Percentiles rank a stretch among this genome's conserved stretches.
Conservation (phyloP, 2,329 filamentous ascomycete species). For the Fusarium sp. region DNA sequence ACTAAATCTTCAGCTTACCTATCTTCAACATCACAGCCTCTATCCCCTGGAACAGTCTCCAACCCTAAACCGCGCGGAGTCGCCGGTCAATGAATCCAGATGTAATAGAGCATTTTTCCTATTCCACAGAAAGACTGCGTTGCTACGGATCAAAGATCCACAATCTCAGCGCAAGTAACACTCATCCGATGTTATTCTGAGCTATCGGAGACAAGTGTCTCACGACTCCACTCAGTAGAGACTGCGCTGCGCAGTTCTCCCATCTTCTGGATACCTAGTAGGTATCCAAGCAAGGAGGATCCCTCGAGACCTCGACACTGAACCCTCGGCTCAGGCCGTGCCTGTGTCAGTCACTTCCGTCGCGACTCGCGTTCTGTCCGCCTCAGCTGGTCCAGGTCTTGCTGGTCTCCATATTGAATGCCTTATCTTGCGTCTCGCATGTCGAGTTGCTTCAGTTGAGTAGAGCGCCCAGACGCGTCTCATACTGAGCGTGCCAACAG, state of each 20-base stretch:
- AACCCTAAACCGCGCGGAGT: neutral
- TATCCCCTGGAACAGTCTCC: neutral
- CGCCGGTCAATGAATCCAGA: slow-evolving; percentile 9
- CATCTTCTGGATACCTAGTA: neutral
- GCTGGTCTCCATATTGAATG: slow-evolving; percentile 13
- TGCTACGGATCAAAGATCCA: slow-evolving; percentile 28
- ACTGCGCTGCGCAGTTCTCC: slow-evolving; percentile 21
- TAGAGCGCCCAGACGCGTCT: neutral
- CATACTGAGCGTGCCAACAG: neutral
- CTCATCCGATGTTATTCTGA: slow-evolving; percentile 24
- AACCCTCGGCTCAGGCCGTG: slow-evolving; percentile 9
- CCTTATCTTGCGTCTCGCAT: slow-evolving; percentile 4
- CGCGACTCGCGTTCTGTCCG: slow-evolving; percentile 9
- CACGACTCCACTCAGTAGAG: slow-evolving; percentile 32
- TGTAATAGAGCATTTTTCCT: slow-evolving; percentile 3
- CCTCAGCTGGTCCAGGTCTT: slow-evolving; percentile 16
- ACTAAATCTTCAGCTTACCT: neutral
- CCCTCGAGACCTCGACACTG: slow-evolving; percentile 8
- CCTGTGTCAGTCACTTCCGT: slow-evolving; percentile 7
- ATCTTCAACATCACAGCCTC: neutral
- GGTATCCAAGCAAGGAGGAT: slow-evolving; percentile 33
- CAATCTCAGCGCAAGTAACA: slow-evolving; percentile 22
- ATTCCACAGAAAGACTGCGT: slow-evolving; percentile 13
- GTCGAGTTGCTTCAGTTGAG: slow-evolving; percentile 9
- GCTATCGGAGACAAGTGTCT: slow-evolving; percentile 40